Base-by-base conservation (phyloP, 345 rosid species). In the Camelina laxa region DNA sequence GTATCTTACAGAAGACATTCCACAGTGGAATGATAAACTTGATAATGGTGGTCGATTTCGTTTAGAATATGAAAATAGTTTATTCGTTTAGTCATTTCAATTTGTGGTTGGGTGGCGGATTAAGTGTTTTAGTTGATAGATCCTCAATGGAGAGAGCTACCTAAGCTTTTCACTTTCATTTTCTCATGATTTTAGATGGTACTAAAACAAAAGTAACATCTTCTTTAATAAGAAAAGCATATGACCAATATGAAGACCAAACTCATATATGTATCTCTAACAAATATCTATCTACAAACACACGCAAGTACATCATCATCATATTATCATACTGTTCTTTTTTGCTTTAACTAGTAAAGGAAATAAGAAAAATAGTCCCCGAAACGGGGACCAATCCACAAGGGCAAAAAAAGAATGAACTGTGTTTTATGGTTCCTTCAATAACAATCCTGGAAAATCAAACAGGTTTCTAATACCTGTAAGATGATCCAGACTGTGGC, bases 401-500 rank as follows among this genome's bases (percentile, higher is more conserved):
- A 14, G 9, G 33, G 16, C 13, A 9, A 27, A 9, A 12, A 33
- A 1, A 22, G 35, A 67, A 39, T 33, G 11, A 54, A 38, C 36
- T 63, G 57, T 76, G 24, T 57, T 57, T 22, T 22, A 16, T 33
- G 72, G 47, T 67, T 48, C 49, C 47, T 53, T 53, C 80, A 76
- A 64, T 44, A 62, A 54, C 50, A 61, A 69, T 41, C 38, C 19
- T 53, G 57, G 16, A 69, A 27, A 33, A 53, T 38, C 51, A 55
- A 69, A 45, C 75, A 74, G 66, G 50, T 45, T 47, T 74, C 82
- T 82, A 82, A 63, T 85, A 85, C 81, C 89, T 80, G 72, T 83
- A 76, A 33, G 81, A 78, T 4, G 85, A 83, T 79, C 83, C 88
- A 7, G 88, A 72, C 57, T 72, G 92, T 7, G 97, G 97, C 0